phyloP scores from a whole-genome alignment of 371 early-diverging fungal genomes.

The Rhizopus arrhizus region DNA sequence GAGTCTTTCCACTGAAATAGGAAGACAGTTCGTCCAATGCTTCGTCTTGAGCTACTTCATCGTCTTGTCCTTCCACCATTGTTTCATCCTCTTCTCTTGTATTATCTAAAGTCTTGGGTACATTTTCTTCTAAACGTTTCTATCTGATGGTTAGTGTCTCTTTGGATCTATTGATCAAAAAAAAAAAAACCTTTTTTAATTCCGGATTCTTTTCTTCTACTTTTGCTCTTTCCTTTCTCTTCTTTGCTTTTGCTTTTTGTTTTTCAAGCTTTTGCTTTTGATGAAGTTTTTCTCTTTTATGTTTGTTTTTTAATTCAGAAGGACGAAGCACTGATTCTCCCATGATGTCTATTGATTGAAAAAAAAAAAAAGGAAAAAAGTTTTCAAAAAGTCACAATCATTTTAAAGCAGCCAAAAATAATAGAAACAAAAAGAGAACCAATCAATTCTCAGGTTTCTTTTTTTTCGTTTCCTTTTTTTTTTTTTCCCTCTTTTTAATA shows the following conservation, averaged over 20 bases:
- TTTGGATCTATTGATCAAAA: not conserved
- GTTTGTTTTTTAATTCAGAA: constrained; percentile 76
- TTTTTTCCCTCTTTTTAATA: constrained; percentile 4
- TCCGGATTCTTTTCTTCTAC: constrained; percentile 87
- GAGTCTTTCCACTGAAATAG: constrained; percentile 86
- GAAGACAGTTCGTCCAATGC: constrained; percentile 90
- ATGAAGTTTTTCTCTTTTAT: constrained; percentile 77
- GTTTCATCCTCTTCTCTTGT: constrained; percentile 94
- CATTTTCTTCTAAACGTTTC: constrained; percentile 88
- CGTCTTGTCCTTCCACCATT: constrained; percentile 81
- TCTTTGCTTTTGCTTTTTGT: constrained; percentile 73
- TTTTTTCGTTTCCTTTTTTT: not conserved
- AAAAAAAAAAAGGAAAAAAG: not conserved
- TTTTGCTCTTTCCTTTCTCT: constrained; percentile 70
- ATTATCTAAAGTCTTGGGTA: constrained; percentile 92
- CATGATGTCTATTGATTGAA: constrained; percentile 13
- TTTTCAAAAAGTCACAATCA: not conserved
- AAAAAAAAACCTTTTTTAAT: constrained; percentile 68
- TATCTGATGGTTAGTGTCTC: constrained; percentile 18
- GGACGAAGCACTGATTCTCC: constrained; percentile 27
- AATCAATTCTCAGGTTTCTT: not conserved
- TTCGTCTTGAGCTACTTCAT: constrained; percentile 86
- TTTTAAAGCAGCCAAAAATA: constrained; percentile 1
- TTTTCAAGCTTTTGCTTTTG: constrained; percentile 73
- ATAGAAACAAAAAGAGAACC: not conserved